A percentile compares a stretch with the other conserved stretches of the same genome.
phyloP scores from a whole-genome alignment of 768 basidiomycete genomes.

The Candolleomyces eurysporus region DNA sequence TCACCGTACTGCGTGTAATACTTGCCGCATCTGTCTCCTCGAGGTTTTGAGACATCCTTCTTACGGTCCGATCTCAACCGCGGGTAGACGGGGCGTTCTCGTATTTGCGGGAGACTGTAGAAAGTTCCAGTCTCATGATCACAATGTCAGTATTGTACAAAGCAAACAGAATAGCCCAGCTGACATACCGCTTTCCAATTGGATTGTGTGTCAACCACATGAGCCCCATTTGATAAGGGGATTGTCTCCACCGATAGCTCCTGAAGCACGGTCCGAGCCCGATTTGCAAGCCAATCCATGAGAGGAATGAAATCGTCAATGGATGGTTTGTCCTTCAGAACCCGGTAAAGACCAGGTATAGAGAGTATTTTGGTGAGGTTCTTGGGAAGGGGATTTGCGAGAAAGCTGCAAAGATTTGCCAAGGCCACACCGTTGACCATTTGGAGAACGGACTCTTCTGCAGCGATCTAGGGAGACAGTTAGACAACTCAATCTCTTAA shows the following conservation, averaged over 20 bases:
- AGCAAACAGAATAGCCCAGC: background rate
- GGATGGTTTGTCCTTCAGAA: background rate
- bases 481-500: background rate
- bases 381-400: background rate
- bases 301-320: background rate
- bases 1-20: conserved; percentile 5
- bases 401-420: background rate
- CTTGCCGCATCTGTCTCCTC: background rate
- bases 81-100: background rate
- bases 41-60: background rate
- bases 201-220: background rate
- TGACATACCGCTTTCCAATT: background rate
- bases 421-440: background rate
- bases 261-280: too few relatives aligned
- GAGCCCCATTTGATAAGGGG: too few relatives aligned
- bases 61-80: background rate
- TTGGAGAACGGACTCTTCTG: background rate
- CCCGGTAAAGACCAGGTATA: background rate
- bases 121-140: background rate
- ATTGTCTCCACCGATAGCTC: too few relatives aligned
- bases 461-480: background rate
- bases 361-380: background rate
- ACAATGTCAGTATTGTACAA: background rate
- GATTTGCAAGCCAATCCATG: too few relatives aligned
- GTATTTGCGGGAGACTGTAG: background rate